Evolutionary conservation across 2,329 filamentous ascomycete genomes (phyloP).

Genomic region (Tolypocladium album): DNA sequence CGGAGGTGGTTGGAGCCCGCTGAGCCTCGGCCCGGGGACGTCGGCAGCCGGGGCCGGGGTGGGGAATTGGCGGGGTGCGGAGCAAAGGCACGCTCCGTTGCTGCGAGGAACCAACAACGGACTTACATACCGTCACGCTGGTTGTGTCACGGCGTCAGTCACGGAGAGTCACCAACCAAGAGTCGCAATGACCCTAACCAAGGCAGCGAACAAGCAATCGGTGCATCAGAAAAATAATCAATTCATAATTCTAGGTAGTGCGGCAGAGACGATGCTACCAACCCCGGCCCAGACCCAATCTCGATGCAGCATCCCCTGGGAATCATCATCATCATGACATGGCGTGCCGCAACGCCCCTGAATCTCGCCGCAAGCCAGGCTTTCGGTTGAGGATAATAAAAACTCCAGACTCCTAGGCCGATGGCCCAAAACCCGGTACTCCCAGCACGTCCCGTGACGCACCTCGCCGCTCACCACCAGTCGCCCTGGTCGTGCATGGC

Average conservation of each 20-base stretch:
- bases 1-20: neutral
- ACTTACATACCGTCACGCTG: too few species aligned
- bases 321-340: neutral
- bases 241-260: neutral
- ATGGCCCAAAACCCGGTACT: neutral
- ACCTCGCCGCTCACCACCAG: conserved; percentile 50
- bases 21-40: neutral
- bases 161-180: too few species aligned
- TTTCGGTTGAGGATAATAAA: neutral
- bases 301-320: neutral
- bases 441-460: neutral
- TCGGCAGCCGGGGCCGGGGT: neutral
- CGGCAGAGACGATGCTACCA: neutral
- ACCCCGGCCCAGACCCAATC: neutral
- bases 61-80: neutral
- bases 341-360: neutral
- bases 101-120: too few species aligned
- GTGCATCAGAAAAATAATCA: too few species aligned
- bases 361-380: neutral
- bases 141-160: too few species aligned
- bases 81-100: neutral
- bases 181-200: too few species aligned
- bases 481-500: conserved; percentile 97
- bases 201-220: too few species aligned
- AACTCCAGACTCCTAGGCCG: neutral